Conservation (phyloP, 805 yeast genomes). For the Yarrowia hollandica region DNA sequence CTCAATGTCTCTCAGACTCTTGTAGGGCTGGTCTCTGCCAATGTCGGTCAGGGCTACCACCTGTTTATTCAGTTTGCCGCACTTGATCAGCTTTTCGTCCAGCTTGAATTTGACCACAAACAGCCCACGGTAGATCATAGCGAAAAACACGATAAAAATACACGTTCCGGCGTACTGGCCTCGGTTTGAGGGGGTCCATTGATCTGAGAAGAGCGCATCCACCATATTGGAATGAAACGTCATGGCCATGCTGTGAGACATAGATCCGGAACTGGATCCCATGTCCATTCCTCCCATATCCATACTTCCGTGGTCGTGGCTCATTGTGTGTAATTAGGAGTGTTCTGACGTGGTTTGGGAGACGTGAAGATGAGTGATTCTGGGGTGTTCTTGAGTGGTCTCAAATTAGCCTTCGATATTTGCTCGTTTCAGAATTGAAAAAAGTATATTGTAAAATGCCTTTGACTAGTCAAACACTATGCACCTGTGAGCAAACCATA, state of each 20-base stretch:
- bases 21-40: constrained; percentile 29
- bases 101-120: constrained; percentile 32
- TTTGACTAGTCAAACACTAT: background rate
- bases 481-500: constrained; percentile 13
- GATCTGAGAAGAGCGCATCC: constrained; percentile 35
- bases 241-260: constrained; percentile 34
- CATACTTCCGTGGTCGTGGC: constrained; percentile 25
- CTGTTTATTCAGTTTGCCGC: constrained; percentile 30
- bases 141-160: constrained; percentile 37
- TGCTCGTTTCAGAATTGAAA: constrained; percentile 9
- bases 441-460: no score
- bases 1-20: constrained; percentile 29
- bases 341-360: no score
- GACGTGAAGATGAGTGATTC: no score
- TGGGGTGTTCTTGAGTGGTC: no score
- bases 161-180: constrained; percentile 41
- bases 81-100: constrained; percentile 22
- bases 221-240: constrained; percentile 35
- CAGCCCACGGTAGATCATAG: constrained; percentile 34
- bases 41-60: constrained; percentile 30
- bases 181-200: constrained; percentile 36
- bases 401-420: background rate
- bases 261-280: constrained; percentile 25
- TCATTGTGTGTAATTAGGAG: background rate
- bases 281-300: constrained; percentile 28